phyloP scores from a whole-genome alignment of 2,329 filamentous ascomycete species.

The Pseudogymnoascus sp. region DNA sequence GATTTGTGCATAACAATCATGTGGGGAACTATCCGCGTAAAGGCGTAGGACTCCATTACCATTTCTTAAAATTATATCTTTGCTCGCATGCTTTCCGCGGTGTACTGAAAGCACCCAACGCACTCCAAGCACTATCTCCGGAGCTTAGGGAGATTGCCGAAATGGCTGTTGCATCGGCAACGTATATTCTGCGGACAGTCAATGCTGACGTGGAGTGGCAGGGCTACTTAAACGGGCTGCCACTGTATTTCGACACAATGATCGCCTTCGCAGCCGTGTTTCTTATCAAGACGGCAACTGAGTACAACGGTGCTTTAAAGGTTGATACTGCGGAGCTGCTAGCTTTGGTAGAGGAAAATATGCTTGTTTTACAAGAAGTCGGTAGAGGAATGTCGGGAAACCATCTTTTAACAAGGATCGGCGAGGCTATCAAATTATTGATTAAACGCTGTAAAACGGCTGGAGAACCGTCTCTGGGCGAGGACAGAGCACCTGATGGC shows the following conservation, averaged over 20 bases:
- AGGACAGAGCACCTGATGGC: neutral
- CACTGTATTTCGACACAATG: conserved; percentile 25
- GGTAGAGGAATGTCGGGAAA: neutral
- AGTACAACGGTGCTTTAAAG: conserved; percentile 12
- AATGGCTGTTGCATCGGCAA: conserved; percentile 21
- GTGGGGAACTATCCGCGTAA: conserved; percentile 35
- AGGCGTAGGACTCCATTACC: conserved; percentile 34
- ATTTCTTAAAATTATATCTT: conserved; percentile 36
- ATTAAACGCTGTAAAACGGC: neutral
- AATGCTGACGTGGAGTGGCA: conserved; percentile 20
- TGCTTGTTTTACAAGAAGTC: conserved; percentile 8
- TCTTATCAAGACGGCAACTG: conserved; percentile 20
- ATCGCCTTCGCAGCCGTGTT: conserved; percentile 26
- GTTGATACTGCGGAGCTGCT: conserved; percentile 21
- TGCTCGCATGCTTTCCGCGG: conserved; percentile 36
- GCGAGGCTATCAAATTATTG: neutral
- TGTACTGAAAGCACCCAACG: neutral
- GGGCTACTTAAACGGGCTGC: conserved; percentile 22
- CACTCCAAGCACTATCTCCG: conserved; percentile 8
- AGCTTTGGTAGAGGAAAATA: neutral
- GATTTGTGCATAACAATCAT: conserved; percentile 24
- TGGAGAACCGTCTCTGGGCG: neutral
- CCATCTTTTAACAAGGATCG: neutral
- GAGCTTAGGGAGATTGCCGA: conserved; percentile 24
- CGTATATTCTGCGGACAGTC: conserved; percentile 21